These are phyloP conservation scores for Anthostomella pinea DNA, from an alignment of 2,329 filamentous ascomycete species.

Conservation along the genomic window DNA sequence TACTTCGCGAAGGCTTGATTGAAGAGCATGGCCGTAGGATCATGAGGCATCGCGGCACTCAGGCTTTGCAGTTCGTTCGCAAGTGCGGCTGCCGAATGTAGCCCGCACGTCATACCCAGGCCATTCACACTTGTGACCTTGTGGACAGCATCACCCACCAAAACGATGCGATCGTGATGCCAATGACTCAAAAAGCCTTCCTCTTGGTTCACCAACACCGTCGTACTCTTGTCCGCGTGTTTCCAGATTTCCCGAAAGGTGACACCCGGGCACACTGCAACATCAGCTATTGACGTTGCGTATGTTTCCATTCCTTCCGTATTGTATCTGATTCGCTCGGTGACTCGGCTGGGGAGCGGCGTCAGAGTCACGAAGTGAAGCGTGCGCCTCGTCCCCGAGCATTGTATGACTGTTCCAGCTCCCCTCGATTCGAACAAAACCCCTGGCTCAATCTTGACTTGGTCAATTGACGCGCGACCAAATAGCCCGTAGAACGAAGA, in stretches of 20 bases:
- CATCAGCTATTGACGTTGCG: conserved; percentile 22
- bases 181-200: conserved; percentile 34
- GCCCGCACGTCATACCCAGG: neutral
- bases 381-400: conserved; percentile 22
- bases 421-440: conserved; percentile 8
- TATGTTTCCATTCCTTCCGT: conserved; percentile 28
- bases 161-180: conserved; percentile 30
- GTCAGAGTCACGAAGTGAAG: conserved; percentile 28
- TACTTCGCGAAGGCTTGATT: no score
- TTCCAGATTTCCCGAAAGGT: conserved; percentile 28
- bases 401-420: conserved; percentile 14
- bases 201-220: conserved; percentile 31
- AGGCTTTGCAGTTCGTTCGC: neutral
- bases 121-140: conserved; percentile 24
- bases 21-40: no score
- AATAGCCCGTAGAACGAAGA: conserved; percentile 22
- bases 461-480: conserved; percentile 21
- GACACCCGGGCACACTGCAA: conserved; percentile 22
- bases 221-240: conserved; percentile 3
- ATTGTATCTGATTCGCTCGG: conserved; percentile 26
- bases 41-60: no score
- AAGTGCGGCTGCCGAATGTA: neutral
- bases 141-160: conserved; percentile 35
- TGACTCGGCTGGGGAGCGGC: conserved; percentile 24
- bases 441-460: conserved; percentile 10